Evolutionary conservation across 164 flowering plant genomes (phyloP), one percentile per base, ranked within the genome.

Genomic region (Vitis rotundifolia): DNA sequence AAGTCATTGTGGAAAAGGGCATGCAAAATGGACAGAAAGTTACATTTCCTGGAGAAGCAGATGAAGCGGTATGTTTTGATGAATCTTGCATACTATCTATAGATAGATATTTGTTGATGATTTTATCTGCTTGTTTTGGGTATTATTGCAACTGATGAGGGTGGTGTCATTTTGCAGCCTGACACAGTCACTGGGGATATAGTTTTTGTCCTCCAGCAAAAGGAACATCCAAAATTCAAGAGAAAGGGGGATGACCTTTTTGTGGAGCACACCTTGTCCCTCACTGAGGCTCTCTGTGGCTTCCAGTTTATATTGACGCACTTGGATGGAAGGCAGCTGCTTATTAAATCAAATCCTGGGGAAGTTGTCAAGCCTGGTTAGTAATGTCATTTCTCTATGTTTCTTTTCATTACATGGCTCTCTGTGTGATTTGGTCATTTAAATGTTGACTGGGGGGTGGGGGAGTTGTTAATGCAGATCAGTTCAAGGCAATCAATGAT

Each of bases 21-120:
- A 92, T 92, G 98, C 94, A 91, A 68, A 78, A 89, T 75, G 89
- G 91, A 5, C 98, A 92, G 83, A 92, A 76, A 76, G 88, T 92
- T 7, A 88, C 94, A 26, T 92, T 90, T 82, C 90, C 91, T 49
- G 96, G 98, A 18, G 92, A 91, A 73, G 98, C 98, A 8, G 98
- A 90, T 78, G 98, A 92, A 66, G 93, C 98, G 69, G 97, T 92
- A 83, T 55, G 86, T 73, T 15, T 1, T 59, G 8, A 22, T 22
- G 26, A 22, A 22, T 22, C 26, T 22, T 22, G 2, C 2, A 22
- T 22, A 22, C 26, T 22, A 1, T 22, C 26, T 22, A 22, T 22
- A 22, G 26, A 22, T 22, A 22, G 26, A 22, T 22, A 22, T 22
- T 22, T 22, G 26, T 22, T 22, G 26, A 22, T 22, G 26, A 22